A percentile compares a stretch with the other conserved stretches of the same genome.
Evolutionary conservation across 2,329 filamentous ascomycete genomes (phyloP).

Genomic region (Colletotrichum sp.): DNA sequence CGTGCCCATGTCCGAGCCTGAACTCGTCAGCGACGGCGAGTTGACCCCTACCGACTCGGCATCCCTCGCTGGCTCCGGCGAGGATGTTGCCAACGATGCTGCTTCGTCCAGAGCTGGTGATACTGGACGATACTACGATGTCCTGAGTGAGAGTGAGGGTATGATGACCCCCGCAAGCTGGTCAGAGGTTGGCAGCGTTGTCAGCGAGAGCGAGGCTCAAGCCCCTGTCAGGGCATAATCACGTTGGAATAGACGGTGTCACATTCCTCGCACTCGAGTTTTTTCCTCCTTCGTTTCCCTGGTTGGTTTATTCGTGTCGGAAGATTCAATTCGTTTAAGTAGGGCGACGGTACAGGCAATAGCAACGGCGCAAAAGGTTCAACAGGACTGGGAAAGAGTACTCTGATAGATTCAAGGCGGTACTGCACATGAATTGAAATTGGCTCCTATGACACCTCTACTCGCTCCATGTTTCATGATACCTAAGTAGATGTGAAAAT

Average conservation of each 20-base stretch:
- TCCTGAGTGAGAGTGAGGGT: slow-evolving; percentile 65
- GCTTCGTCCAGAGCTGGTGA: slow-evolving; percentile 41
- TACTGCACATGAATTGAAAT: neutral
- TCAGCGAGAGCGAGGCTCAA: slow-evolving; percentile 58
- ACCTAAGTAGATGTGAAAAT: neutral
- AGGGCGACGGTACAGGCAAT: neutral
- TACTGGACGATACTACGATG: slow-evolving; percentile 51
- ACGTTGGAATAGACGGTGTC: neutral
- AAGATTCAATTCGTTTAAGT: neutral
- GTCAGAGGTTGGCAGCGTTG: slow-evolving; percentile 68
- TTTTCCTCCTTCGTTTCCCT: neutral
- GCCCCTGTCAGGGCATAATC: slow-evolving; percentile 35
- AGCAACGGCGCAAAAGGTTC: slow-evolving; percentile 9
- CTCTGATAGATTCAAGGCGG: slow-evolving; percentile 7
- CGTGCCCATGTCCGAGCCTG: slow-evolving; percentile 55
- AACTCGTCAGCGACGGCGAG: slow-evolving; percentile 57
- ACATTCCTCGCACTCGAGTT: neutral
- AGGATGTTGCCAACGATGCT: slow-evolving; percentile 51
- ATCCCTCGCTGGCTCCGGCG: slow-evolving; percentile 58
- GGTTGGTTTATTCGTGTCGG: neutral
- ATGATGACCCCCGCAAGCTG: slow-evolving; percentile 67
- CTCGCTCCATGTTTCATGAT: neutral
- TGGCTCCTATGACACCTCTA: neutral
- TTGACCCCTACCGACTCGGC: slow-evolving; percentile 65
- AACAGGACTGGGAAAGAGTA: slow-evolving; percentile 12